Conservation (phyloP, 1,284 basidiomycete genomes). For the Cutaneotrichosporon dermatis region DNA sequence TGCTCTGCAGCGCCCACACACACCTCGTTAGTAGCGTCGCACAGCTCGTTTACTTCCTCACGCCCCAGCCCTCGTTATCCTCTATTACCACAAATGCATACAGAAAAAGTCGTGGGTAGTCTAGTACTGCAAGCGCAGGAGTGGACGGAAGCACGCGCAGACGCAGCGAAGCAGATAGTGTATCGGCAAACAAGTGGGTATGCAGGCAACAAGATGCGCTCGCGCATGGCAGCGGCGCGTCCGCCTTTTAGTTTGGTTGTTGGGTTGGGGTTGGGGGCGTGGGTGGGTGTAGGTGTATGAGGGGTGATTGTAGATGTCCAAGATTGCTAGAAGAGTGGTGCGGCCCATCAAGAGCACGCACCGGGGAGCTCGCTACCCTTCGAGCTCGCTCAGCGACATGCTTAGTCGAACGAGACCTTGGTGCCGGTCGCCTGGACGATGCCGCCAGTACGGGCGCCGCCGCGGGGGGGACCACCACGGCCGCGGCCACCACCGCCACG, state of each 20-base stretch:
- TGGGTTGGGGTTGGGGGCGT: background rate
- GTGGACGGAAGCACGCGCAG: background rate
- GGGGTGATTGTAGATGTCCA: background rate
- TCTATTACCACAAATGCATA: conserved; percentile 14
- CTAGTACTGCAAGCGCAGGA: background rate
- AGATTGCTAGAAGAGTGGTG: background rate
- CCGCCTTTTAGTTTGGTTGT: background rate
- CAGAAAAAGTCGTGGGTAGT: conserved; percentile 3
- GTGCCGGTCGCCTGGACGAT: conserved; percentile 69
- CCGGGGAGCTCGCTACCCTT: too few species aligned
- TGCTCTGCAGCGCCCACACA: too few species aligned
- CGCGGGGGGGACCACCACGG: conserved; percentile 44
- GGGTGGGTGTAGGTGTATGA: too few species aligned
- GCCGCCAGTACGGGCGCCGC: conserved; percentile 63
- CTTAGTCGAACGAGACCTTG: conserved; percentile 72
- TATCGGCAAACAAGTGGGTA: too few species aligned
- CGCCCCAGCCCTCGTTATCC: too few species aligned
- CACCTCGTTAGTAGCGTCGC: too few species aligned
- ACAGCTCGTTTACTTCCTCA: too few species aligned
- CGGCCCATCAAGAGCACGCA: too few species aligned
- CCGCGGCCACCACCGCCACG: conserved; percentile 46
- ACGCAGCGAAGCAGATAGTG: background rate
- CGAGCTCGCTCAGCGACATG: background rate
- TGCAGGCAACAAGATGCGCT: too few species aligned
- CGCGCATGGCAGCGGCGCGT: background rate